Percentiles rank a stretch among this genome's conserved stretches.
Conservation (phyloP, 768 basidiomycete genomes). For the Saitozyma sp. region DNA sequence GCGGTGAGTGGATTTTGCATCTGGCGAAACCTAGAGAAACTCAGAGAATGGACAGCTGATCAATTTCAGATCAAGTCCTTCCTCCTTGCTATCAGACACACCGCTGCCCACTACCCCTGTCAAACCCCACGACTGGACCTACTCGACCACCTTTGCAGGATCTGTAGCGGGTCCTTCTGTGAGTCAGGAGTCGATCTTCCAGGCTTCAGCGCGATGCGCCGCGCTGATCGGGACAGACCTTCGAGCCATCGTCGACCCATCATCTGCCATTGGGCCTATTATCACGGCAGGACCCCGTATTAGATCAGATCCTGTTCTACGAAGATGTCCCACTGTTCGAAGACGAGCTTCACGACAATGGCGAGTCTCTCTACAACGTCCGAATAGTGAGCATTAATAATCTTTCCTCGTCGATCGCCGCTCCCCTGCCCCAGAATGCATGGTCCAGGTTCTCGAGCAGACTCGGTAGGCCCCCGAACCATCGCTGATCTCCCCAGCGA, state of each 20-base stretch:
- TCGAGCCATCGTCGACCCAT: slow-evolving; percentile 39
- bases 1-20: slow-evolving; percentile 59
- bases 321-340: slow-evolving; percentile 93
- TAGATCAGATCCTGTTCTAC: slow-evolving; percentile 78
- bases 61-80: slow-evolving; percentile 2
- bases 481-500: slow-evolving; percentile 60
- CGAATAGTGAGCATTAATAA: slow-evolving; percentile 68
- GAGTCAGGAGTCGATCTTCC: slow-evolving; percentile 4
- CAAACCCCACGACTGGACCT: slow-evolving; percentile 98
- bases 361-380: slow-evolving; percentile 77
- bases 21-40: not conserved
- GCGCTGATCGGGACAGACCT: slow-evolving; percentile 50
- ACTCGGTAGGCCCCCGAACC: not conserved
- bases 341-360: slow-evolving; percentile 96
- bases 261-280: slow-evolving; percentile 80
- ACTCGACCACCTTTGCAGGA: slow-evolving; percentile 83
- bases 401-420: not conserved
- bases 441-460: too few relatives aligned
- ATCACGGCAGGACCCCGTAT: slow-evolving; percentile 74
- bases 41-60: not conserved
- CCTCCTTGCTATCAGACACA: slow-evolving; percentile 35
- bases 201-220: not conserved
- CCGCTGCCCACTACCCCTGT: slow-evolving; percentile 56
- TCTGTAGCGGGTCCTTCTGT: slow-evolving; percentile 33
- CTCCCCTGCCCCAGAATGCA: not conserved